Conservation (phyloP, 2,329 filamentous ascomycete species). For the Cladosporium sp. region DNA sequence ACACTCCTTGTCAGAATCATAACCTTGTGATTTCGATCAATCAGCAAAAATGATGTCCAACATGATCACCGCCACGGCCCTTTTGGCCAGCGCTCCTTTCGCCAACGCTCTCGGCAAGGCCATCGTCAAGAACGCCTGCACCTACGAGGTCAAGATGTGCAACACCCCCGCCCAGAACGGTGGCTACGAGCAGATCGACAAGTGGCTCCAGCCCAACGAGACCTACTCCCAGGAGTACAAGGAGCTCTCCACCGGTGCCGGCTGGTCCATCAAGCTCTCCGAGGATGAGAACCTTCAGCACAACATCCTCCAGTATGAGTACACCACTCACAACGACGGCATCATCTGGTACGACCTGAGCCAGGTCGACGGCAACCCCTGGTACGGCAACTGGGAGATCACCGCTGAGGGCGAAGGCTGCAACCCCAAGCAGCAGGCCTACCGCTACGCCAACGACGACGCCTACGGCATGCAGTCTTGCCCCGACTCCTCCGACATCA, state of each 20-base stretch:
- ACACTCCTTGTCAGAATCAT: conserved; percentile 2
- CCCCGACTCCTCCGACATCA: conserved; percentile 29
- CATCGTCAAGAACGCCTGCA: conserved; percentile 30
- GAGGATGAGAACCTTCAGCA: conserved; percentile 22
- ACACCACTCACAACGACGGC: conserved; percentile 34
- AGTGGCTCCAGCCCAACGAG: conserved; percentile 23
- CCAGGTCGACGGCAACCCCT: conserved; percentile 36
- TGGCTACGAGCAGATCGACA: conserved; percentile 24
- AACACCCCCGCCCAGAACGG: conserved; percentile 27
- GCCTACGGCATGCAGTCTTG: conserved; percentile 37
- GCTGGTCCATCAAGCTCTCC: conserved; percentile 39
- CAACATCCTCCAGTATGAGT: conserved; percentile 37
- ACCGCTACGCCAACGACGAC: conserved; percentile 37
- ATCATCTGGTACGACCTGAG: conserved; percentile 38
- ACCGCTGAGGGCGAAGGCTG: conserved; percentile 24
- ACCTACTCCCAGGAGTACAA: conserved; percentile 32
- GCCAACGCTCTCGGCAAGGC: conserved; percentile 25
- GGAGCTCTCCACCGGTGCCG: conserved; percentile 29
- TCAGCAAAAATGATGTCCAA: conserved; percentile 11
- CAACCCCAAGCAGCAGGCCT: conserved; percentile 32
- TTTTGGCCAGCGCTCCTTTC: conserved; percentile 25
- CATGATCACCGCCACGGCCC: conserved; percentile 23
- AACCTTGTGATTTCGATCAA: not conserved
- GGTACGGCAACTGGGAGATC: conserved; percentile 35
- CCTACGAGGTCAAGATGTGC: conserved; percentile 29